phyloP scores from a whole-genome alignment of 2,329 filamentous ascomycete genomes.

The Fusarium drepaniforme region DNA sequence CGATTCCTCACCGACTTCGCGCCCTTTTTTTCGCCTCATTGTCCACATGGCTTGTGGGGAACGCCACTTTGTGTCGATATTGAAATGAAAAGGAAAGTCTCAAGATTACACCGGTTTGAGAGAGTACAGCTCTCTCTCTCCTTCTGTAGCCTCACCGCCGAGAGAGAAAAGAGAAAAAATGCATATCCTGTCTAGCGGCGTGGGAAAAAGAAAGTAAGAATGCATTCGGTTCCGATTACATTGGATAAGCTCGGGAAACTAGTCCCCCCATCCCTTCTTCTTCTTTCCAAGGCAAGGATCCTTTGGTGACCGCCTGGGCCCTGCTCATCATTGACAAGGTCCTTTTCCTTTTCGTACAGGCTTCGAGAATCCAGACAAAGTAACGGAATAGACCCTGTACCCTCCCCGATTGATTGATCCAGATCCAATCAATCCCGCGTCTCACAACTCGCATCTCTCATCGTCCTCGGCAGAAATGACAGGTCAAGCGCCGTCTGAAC shows the following conservation, averaged over 20 bases:
- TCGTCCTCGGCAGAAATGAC: neutral
- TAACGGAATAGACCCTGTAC: neutral
- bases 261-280: neutral
- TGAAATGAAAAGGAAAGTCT: neutral
- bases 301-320: neutral
- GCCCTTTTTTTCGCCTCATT: neutral
- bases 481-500: neutral
- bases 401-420: neutral
- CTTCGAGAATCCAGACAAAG: neutral
- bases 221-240: neutral
- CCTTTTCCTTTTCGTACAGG: neutral
- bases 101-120: neutral
- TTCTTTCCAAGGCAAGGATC: neutral
- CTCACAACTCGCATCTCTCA: neutral
- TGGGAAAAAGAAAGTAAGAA: slow-evolving; percentile 4
- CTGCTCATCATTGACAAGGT: neutral
- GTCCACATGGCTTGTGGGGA: neutral
- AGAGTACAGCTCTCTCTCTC: neutral
- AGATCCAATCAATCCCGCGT: slow-evolving; percentile 1
- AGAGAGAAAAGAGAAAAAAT: neutral
- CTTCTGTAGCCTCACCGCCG: neutral
- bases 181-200: neutral
- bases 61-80: neutral
- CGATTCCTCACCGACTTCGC: neutral
- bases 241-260: neutral